Evolutionary conservation across 2,329 filamentous ascomycete genomes (phyloP).

Genomic region (Penicillium sp.): DNA sequence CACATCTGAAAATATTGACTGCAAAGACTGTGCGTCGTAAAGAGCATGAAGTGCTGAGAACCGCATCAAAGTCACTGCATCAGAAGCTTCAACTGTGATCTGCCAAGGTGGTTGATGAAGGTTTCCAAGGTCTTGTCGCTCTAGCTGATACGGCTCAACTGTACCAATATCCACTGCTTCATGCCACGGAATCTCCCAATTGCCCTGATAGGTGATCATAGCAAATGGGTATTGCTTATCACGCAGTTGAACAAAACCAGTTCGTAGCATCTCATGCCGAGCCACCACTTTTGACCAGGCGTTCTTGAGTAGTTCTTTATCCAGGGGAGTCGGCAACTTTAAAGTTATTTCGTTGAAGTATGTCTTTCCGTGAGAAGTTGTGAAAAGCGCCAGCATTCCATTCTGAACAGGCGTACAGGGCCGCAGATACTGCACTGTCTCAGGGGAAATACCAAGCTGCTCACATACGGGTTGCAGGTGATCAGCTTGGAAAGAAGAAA

Average conservation of each 20-base stretch:
- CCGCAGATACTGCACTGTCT: conserved; percentile 56
- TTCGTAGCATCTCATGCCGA: conserved; percentile 69
- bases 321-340: conserved; percentile 44
- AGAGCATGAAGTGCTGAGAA: conserved; percentile 73
- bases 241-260: conserved; percentile 65
- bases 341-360: conserved; percentile 74
- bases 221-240: conserved; percentile 63
- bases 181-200: conserved; percentile 43
- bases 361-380: conserved; percentile 61
- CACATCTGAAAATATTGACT: conserved; percentile 62
- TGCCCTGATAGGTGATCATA: conserved; percentile 63
- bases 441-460: conserved; percentile 29
- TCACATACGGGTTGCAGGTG: conserved; percentile 37
- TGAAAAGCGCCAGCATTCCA: conserved; percentile 73
- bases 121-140: conserved; percentile 38
- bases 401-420: conserved; percentile 79
- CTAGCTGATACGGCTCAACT: conserved; percentile 7
- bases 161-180: conserved; percentile 6
- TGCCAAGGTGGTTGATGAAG: conserved; percentile 63
- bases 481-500: conserved; percentile 51
- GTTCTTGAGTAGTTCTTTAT: conserved; percentile 43
- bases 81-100: conserved; percentile 48
- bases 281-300: conserved; percentile 60
- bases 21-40: conserved; percentile 77
- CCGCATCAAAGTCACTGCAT: conserved; percentile 36